Evolutionary conservation across 345 rosid genomes (phyloP).

Genomic region (Aquilaria malaccensis): DNA sequence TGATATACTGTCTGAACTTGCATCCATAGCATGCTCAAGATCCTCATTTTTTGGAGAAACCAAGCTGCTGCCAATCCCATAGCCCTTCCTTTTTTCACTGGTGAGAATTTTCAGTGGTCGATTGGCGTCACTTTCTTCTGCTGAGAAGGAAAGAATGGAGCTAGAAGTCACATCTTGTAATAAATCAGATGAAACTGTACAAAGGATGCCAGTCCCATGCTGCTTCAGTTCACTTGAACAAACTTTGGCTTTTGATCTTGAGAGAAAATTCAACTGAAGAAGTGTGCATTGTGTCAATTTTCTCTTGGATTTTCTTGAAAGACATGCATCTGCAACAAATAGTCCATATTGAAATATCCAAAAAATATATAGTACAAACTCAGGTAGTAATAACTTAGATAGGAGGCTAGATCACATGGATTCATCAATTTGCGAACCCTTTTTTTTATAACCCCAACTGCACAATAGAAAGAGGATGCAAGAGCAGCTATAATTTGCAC

Average conservation of each 20-base stretch:
- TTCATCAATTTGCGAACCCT: background rate
- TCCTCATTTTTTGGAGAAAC: slow-evolving; percentile 18
- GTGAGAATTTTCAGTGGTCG: slow-evolving; percentile 11
- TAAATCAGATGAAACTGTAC: slow-evolving; percentile 2
- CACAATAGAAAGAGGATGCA: too few relatives aligned
- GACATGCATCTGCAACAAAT: slow-evolving; percentile 40
- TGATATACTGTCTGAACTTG: slow-evolving; percentile 19
- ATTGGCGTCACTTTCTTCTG: slow-evolving; percentile 15
- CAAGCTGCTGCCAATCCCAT: slow-evolving; percentile 16
- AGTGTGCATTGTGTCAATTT: slow-evolving; percentile 80
- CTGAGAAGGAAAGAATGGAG: slow-evolving; percentile 4
- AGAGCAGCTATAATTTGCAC: too few relatives aligned
- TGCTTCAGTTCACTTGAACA: slow-evolving; percentile 16
- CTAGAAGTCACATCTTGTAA: slow-evolving; percentile 11
- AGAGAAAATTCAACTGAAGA: slow-evolving; percentile 45
- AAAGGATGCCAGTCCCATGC: slow-evolving; percentile 6
- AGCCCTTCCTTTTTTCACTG: slow-evolving; percentile 11
- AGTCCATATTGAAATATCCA: slow-evolving; percentile 4
- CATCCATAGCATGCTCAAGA: slow-evolving; percentile 6
- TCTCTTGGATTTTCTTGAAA: slow-evolving; percentile 50
- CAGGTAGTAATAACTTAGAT: too few relatives aligned
- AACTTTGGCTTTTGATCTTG: slow-evolving; percentile 22
- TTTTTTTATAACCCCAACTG: background rate
- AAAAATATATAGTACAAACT: too few relatives aligned
- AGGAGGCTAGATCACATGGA: background rate